Evolutionary conservation across 2,329 filamentous ascomycete species (phyloP).

Genomic region (Epichloe glyceriae): DNA sequence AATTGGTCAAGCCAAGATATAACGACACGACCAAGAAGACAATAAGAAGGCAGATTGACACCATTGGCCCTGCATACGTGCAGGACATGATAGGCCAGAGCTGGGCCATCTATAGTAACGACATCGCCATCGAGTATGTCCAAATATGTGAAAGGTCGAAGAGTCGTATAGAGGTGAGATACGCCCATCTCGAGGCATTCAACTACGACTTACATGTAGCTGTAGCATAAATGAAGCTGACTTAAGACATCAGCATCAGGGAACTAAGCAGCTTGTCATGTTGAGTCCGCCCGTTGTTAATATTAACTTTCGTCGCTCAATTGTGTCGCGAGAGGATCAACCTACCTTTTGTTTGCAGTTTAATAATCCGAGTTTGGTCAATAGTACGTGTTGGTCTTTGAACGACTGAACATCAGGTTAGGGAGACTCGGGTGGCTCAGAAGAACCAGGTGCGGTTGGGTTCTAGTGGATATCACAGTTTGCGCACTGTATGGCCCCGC

Average conservation of each 20-base stretch:
- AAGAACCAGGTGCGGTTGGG: no score
- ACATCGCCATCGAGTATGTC: conserved; percentile 26
- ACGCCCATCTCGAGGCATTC: conserved; percentile 39
- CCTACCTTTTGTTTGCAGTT: neutral
- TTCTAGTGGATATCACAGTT: no score
- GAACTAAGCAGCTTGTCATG: neutral
- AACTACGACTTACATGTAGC: neutral
- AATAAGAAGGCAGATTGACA: conserved; percentile 47
- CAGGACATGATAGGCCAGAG: conserved; percentile 62
- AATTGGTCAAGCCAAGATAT: conserved; percentile 52
- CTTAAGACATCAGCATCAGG: no score
- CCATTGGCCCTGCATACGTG: conserved; percentile 38
- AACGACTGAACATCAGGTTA: no score
- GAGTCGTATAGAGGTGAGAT: conserved; percentile 36
- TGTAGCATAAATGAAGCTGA: neutral
- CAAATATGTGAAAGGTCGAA: conserved; percentile 38
- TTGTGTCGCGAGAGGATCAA: neutral
- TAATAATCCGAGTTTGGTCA: neutral
- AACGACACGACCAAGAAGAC: conserved; percentile 45
- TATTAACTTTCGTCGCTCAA: no score
- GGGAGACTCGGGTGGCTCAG: no score
- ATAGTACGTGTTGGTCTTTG: neutral
- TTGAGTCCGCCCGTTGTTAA: neutral
- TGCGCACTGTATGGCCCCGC: neutral
- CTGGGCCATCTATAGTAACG: conserved; percentile 63